A percentile compares a stretch with the other conserved stretches of the same genome.
These are phyloP conservation scores for Xylariaceae sp. DNA, from an alignment of 2,329 filamentous ascomycete species.

Conservation along the genomic window DNA sequence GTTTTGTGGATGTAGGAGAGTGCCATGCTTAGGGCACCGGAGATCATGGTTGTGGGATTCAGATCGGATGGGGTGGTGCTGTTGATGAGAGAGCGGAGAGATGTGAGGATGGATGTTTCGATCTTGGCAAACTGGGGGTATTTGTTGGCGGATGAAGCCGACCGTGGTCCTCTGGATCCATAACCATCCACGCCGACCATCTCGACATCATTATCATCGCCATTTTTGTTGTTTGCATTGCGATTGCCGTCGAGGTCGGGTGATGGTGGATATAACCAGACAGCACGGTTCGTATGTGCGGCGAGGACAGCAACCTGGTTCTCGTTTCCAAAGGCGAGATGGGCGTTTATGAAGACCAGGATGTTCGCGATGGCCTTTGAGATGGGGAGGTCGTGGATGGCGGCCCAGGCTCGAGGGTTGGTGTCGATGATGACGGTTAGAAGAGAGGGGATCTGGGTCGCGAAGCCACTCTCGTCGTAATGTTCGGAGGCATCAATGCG, in stretches of 20 bases:
- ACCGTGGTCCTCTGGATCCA: slow-evolving; percentile 2
- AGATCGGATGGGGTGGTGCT: slow-evolving; percentile 62
- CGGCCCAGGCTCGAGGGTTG: slow-evolving; percentile 89
- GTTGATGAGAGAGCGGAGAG: slow-evolving; percentile 67
- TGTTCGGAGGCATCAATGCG: slow-evolving; percentile 55
- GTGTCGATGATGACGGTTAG: slow-evolving; percentile 91
- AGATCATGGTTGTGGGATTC: slow-evolving; percentile 72
- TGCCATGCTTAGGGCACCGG: slow-evolving; percentile 84
- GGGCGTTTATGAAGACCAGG: slow-evolving; percentile 94
- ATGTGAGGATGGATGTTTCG: slow-evolving; percentile 71
- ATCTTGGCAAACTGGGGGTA: slow-evolving; percentile 87
- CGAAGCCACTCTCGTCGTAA: slow-evolving; percentile 48
- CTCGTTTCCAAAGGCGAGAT: slow-evolving; percentile 86
- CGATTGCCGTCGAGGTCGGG: slow-evolving; percentile 30
- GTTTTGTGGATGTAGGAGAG: slow-evolving; percentile 87
- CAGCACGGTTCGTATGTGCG: slow-evolving; percentile 77
- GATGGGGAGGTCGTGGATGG: slow-evolving; percentile 70
- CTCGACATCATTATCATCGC: slow-evolving; percentile 44
- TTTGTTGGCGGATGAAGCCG: slow-evolving; percentile 64
- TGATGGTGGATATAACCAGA: slow-evolving; percentile 76
- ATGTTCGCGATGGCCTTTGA: slow-evolving; percentile 80
- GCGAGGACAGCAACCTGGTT: slow-evolving; percentile 92
- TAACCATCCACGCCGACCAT: slow-evolving; percentile 48
- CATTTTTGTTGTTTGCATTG: slow-evolving; percentile 5
- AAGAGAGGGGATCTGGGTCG: slow-evolving; percentile 66